These are phyloP conservation scores for Spirogloea muscicola DNA, from an alignment of 139 green algal genomes.

Conservation along the genomic window DNA sequence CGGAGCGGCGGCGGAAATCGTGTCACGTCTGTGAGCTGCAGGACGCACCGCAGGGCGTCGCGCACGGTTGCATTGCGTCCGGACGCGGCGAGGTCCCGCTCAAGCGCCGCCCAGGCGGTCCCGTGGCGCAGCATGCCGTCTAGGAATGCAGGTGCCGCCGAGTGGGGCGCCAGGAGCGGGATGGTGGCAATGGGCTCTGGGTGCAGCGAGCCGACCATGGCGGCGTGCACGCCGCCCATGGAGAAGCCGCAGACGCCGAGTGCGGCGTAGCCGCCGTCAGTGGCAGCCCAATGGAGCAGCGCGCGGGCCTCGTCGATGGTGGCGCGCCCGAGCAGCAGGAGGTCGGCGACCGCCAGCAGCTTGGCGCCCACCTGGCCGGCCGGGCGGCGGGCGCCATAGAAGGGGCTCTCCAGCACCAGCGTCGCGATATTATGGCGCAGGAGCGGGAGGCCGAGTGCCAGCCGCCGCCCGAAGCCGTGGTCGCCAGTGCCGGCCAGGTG, in stretches of 20 bases:
- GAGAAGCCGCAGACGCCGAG: constrained; percentile 37
- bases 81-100: neutral
- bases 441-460: constrained; percentile 15
- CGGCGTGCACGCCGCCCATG: constrained; percentile 48
- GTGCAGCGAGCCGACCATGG: constrained; percentile 44
- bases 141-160: constrained; percentile 26
- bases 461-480: constrained; percentile 35
- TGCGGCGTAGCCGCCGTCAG: constrained; percentile 5
- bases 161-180: constrained; percentile 39
- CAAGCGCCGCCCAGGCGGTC: constrained; percentile 23
- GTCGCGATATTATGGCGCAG: constrained; percentile 25
- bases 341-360: constrained; percentile 36
- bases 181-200: constrained; percentile 15
- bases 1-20: constrained; percentile 6
- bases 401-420: constrained; percentile 43
- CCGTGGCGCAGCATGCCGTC: constrained; percentile 25
- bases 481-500: constrained; percentile 36
- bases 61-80: neutral
- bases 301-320: constrained; percentile 38
- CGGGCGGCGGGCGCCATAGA: constrained; percentile 41
- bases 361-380: constrained; percentile 20
- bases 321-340: constrained; percentile 37
- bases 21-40: constrained; percentile 30
- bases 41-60: constrained; percentile 9
- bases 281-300: constrained; percentile 33